phyloP scores from a whole-genome alignment of 495 filamentous ascomycete species.

The Talaromyces nanjingensis region DNA sequence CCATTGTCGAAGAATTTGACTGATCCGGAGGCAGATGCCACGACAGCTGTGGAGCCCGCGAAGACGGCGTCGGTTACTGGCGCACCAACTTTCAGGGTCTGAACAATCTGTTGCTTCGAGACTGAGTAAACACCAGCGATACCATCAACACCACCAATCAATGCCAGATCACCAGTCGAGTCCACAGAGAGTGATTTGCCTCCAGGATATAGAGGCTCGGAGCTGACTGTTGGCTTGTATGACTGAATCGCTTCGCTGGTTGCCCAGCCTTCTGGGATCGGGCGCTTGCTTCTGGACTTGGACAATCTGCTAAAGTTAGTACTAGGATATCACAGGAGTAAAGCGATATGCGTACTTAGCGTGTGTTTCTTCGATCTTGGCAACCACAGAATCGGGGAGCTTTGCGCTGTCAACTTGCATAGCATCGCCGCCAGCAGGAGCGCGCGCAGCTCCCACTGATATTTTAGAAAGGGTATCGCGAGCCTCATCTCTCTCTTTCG shows the following conservation, averaged over 20 bases:
- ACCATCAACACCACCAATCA: constrained; percentile 74
- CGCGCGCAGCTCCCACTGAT: constrained; percentile 55
- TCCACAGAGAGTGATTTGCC: constrained; percentile 62
- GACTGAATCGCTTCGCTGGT: constrained; percentile 63
- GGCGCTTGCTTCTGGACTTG: constrained; percentile 77
- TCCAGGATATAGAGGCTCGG: constrained; percentile 58
- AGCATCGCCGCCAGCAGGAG: constrained; percentile 58
- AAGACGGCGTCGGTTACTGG: constrained; percentile 74
- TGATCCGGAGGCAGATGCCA: constrained; percentile 67
- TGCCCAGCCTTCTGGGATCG: constrained; percentile 78
- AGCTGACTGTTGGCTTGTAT: constrained; percentile 54
- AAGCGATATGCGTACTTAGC: constrained; percentile 52
- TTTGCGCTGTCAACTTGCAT: constrained; percentile 83
- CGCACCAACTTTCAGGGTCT: constrained; percentile 57
- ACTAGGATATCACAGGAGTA: not conserved
- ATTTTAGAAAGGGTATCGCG: constrained; percentile 86
- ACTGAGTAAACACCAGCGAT: constrained; percentile 74
- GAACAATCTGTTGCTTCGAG: constrained; percentile 58
- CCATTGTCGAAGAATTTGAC: constrained; percentile 74
- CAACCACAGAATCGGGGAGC: constrained; percentile 63
- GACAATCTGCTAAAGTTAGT: constrained; percentile 54
- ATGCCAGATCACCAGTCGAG: constrained; percentile 56
- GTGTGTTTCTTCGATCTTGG: constrained; percentile 71
- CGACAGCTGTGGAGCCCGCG: constrained; percentile 63
- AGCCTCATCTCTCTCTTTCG: constrained; percentile 86